Base-by-base conservation (phyloP, 768 basidiomycete genomes). In the Russula vinacea region DNA sequence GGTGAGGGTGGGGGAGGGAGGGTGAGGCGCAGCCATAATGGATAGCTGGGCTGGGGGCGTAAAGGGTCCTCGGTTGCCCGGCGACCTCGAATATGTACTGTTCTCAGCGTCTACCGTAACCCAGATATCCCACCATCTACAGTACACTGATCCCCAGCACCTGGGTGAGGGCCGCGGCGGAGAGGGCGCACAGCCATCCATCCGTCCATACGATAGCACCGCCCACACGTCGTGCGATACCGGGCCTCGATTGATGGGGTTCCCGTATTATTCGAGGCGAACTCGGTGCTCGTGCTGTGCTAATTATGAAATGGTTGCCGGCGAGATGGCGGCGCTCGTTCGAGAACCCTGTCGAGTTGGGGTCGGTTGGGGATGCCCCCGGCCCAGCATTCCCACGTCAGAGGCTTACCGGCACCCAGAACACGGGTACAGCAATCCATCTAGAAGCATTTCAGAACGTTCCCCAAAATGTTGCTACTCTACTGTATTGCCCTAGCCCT, bases 401-500 rank as follows among this genome's bases (percentile, higher is more conserved):
- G 13, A 22, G 29, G 29, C 29, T 29, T 5, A 29, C 29, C 5
- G 2, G 5, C 42, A n/a, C 17, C 16, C 7, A 26, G 24, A 16
- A 16, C 44, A 55, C 22, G 14, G 17, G 51, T 35, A n/a, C 2
- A 10, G 51, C 19, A 35, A 53, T 53, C 32, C 11, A 3, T 53
- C 19, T 53, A 33, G 51, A 53, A 53, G 17, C 10, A 9, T 35
- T 35, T 35, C 35, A 32, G 33, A 22, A n/a, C 44, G 44, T 45
- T 45, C n/a, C 44, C 44, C 44, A 6, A 19, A 44, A n/a, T 7
- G 44, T 44, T 29, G 5, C 29, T 29, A 7, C 8, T 16, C 19
- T 42, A 44, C 44, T 22, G 10, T n/a, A 45, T 22, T 45, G 29
- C 50, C 50, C 50, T 51, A 51, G 29, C 50, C 50, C 50, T 51